Base-by-base conservation (phyloP, 1,284 basidiomycete genomes). In the Tilletia indica region DNA sequence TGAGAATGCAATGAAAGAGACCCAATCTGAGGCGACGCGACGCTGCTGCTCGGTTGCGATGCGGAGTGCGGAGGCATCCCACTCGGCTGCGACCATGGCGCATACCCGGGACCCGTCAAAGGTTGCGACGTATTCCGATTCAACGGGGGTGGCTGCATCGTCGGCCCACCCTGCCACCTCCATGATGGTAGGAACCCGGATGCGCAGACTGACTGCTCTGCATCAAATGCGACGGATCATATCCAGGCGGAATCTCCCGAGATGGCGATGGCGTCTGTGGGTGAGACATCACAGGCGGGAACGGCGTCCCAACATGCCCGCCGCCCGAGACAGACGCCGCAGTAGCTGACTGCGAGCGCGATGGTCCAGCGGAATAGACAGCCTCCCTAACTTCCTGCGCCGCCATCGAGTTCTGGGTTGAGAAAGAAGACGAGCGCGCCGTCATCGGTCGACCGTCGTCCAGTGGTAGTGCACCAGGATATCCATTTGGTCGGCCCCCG, bases 61-160 rank as follows among this genome's bases (percentile, higher is more conserved):
- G 38, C 38, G 5, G 61, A 64, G 36, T 54, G 16, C 6, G 51
- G 51, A 9, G 19, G 19, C 51, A 54, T 54, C 2, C 19, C 51
- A 25, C n/a, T 39, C 14, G 36, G 34, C 38, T 25, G 61, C 38
- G 34, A 25, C 61, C 61, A 64, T 9, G 61, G 19, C 34, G 34
- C 31, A 64, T 64, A 39, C 16, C 61, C 61, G 8, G 61, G 36
- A 21, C 61, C 36, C 61, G 36, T 42, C 11, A 34, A 3, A 14
- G 61, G 61, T 38, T 64, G 61, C n/a, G 61, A 64, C 12, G 61
- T 64, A 34, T 64, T 64, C 12, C 61, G 61, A 64, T 64, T 64
- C 14, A 64, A 14, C 1, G 61, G 61, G 2, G 61, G 61, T 11
- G 61, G 61, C 14, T 38, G 56, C 56, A 58, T 58, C 21, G 25